Evolutionary conservation across 345 rosid genomes (phyloP).

Genomic region (Rhodamnia argentea): DNA sequence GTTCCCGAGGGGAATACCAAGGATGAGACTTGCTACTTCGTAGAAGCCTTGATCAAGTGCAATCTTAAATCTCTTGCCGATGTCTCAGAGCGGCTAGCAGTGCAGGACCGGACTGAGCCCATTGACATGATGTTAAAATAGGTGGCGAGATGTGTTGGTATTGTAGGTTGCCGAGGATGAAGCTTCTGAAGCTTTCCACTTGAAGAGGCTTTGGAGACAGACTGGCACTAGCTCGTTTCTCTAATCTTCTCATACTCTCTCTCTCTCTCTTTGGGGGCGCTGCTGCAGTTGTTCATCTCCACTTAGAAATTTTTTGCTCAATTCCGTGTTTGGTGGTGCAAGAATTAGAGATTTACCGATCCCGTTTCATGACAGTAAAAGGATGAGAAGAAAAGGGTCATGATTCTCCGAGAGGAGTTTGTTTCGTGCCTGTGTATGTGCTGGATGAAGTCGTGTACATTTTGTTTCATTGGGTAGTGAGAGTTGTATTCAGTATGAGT

Average conservation of each 20-base stretch:
- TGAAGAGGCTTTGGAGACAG: slow-evolving; percentile 27
- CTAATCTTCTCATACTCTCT: slow-evolving; percentile 7
- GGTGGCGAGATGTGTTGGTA: slow-evolving; percentile 1
- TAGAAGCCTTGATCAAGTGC: slow-evolving; percentile 82
- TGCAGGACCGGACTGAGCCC: slow-evolving; percentile 55
- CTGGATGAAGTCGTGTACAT: slow-evolving; percentile 2
- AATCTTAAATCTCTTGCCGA: slow-evolving; percentile 88
- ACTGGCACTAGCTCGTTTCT: slow-evolving; percentile 22
- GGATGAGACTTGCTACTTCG: slow-evolving; percentile 95
- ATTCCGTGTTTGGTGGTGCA: slow-evolving; percentile 5
- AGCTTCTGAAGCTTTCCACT: slow-evolving; percentile 29
- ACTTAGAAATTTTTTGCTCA: slow-evolving; percentile 3
- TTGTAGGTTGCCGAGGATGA: slow-evolving; percentile 36
- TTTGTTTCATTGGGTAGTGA: neutral
- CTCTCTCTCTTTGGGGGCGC: neutral
- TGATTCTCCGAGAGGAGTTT: neutral
- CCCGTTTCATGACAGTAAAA: neutral
- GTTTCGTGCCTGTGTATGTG: neutral
- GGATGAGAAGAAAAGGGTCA: neutral
- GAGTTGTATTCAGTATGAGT: neutral
- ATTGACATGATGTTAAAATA: slow-evolving; percentile 23
- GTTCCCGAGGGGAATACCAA: slow-evolving; percentile 90
- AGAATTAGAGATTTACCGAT: slow-evolving; percentile 11
- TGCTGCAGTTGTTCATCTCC: neutral
- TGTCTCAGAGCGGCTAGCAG: slow-evolving; percentile 78